Evolutionary conservation across 306 rosid species (phyloP), one percentile per base, ranked within the genome.

Genomic region (Sechiopsis laciniata): DNA sequence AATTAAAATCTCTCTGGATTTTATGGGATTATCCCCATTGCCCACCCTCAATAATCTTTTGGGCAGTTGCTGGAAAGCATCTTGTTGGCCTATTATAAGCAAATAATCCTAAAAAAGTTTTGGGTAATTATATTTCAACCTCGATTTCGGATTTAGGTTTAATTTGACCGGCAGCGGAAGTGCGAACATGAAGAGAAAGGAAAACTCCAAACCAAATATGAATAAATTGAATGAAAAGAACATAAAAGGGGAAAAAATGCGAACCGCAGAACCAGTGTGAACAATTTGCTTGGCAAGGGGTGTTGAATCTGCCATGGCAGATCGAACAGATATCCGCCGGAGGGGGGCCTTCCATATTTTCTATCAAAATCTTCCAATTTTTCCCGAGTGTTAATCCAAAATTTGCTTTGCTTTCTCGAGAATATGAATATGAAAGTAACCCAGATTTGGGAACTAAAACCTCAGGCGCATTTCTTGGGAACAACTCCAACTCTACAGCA

Each of bases 191-290:
- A n/a, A n/a, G n/a, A n/a, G n/a, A n/a, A n/a, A n/a, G n/a, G n/a
- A n/a, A n/a, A n/a, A n/a, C n/a, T n/a, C n/a, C n/a, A n/a, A n/a
- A n/a, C n/a, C n/a, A n/a, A 26, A 26, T 26, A 20, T 35, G 5
- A 4, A 32, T 19, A 81, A 51, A 10, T 13, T 42, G 65, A 52
- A 19, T 20, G 45, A 54, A 65, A n/a, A 29, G 54, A 50, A 74
- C 19, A 50, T 4, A n/a, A 50, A 50, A 73, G 50, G 5, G 15
- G 46, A 46, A 8, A 72, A 51, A 22, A 45, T 12, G 57, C 40
- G 21, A 14, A 87, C 92, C 96, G 68, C 98, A 94, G 55, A 94
- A 94, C 98, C 98, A 94, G 89, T 94, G 98, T 11, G 97, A 90
- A 56, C 98, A 94, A 62, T 94, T 94, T 66, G 98, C 91, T 74